These are phyloP conservation scores for Diversispora epigaea DNA, from an alignment of 192 early-diverging fungal species.

Conservation along the genomic window DNA sequence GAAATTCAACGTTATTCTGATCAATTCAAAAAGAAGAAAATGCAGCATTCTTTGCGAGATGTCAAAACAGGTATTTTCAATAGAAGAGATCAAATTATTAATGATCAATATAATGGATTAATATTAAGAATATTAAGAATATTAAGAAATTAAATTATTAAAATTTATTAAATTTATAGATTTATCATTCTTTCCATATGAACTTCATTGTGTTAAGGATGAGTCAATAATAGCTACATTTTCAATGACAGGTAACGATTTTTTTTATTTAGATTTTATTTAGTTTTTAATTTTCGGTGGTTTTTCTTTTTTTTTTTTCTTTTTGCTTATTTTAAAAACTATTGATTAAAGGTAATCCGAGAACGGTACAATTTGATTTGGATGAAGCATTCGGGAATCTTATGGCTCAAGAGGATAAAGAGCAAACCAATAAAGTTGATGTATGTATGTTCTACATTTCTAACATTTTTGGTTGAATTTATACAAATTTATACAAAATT, in stretches of 20 bases:
- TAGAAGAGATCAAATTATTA: not conserved
- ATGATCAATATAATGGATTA: not conserved
- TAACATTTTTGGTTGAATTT: too few species aligned
- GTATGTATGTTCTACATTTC: not conserved
- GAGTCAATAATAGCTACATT: not conserved
- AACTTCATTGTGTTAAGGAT: slow-evolving; percentile 11
- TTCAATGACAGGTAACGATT: not conserved
- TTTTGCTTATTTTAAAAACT: not conserved
- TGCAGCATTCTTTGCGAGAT: slow-evolving; percentile 4
- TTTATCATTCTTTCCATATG: not conserved
- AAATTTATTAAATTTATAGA: not conserved
- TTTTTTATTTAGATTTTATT: not conserved
- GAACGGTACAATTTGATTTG: slow-evolving; percentile 7
- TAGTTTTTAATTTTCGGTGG: not conserved
- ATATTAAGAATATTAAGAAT: not conserved
- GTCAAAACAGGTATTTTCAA: not conserved
- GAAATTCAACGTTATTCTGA: slow-evolving; percentile 22
- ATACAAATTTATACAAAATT: too few species aligned
- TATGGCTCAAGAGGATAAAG: slow-evolving; percentile 8
- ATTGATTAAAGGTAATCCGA: not conserved
- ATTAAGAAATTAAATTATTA: not conserved
- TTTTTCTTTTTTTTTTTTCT: not conserved
- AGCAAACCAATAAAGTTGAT: not conserved
- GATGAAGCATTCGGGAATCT: slow-evolving; percentile 4
- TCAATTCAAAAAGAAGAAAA: slow-evolving; percentile 14